phyloP scores from a whole-genome alignment of 495 filamentous ascomycete species.

The Penicillium longicatenatum region DNA sequence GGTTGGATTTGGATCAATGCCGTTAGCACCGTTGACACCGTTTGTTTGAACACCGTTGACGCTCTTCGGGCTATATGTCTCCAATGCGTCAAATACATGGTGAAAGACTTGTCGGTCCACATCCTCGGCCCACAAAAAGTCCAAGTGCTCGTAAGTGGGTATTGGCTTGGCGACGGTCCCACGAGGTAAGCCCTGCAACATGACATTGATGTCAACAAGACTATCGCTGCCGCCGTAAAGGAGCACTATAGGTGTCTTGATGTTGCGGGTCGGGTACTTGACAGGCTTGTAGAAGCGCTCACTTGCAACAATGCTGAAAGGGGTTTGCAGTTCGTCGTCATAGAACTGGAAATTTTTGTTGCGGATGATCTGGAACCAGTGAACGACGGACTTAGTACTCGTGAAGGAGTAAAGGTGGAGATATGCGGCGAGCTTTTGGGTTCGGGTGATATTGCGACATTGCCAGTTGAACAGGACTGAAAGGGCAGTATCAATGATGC shows the following conservation, averaged over 20 bases:
- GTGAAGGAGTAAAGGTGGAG: slow-evolving; percentile 95
- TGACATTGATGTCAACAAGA: slow-evolving; percentile 90
- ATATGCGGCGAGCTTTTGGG: slow-evolving; percentile 96
- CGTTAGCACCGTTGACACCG: background rate
- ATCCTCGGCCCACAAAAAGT: slow-evolving; percentile 94
- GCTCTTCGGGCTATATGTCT: slow-evolving; percentile 50
- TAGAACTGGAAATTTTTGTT: slow-evolving; percentile 97
- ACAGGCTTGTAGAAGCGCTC: slow-evolving; percentile 83
- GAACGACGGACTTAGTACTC: slow-evolving; percentile 91
- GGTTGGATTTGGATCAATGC: slow-evolving; percentile 1
- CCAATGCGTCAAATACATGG: slow-evolving; percentile 85
- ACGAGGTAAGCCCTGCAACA: slow-evolving; percentile 82
- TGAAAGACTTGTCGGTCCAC: slow-evolving; percentile 83
- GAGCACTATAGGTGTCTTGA: slow-evolving; percentile 91
- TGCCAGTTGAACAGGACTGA: slow-evolving; percentile 87
- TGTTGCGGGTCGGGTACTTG: slow-evolving; percentile 94
- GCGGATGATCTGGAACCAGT: slow-evolving; percentile 99
- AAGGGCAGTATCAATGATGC: slow-evolving; percentile 81
- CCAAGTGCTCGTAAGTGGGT: slow-evolving; percentile 91
- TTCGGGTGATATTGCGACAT: slow-evolving; percentile 78
- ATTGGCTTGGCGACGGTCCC: slow-evolving; percentile 84
- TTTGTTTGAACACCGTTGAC: slow-evolving; percentile 1
- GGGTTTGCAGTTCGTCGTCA: slow-evolving; percentile 83
- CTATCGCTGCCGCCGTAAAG: slow-evolving; percentile 93
- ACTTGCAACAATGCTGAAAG: slow-evolving; percentile 57